Evolutionary conservation across 140 eudicot species (phyloP).

Genomic region (Erigeron philadelphicus): DNA sequence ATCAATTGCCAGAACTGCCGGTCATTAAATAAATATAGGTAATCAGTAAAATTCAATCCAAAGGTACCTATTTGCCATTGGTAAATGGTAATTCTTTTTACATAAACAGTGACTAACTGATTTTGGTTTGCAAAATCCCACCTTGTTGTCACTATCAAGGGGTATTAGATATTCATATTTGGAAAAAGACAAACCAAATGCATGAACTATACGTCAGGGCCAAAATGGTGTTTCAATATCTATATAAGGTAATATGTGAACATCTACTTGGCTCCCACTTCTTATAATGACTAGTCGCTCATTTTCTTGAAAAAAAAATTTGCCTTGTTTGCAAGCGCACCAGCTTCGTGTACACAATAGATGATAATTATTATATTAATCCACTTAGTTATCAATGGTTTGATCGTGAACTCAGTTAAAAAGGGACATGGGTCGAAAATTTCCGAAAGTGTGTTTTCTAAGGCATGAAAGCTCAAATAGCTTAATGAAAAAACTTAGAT

Average conservation of each 20-base stretch:
- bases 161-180: background rate
- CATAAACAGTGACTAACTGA: background rate
- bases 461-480: background rate
- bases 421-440: background rate
- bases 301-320: background rate
- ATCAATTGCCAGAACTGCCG: conserved; percentile 68
- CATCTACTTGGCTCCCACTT: background rate
- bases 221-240: too few species aligned
- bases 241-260: background rate
- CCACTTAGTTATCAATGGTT: background rate
- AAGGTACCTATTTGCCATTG: background rate
- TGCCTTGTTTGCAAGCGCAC: background rate
- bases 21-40: background rate
- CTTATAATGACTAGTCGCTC: background rate
- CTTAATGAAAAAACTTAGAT: too few species aligned
- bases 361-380: background rate
- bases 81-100: background rate
- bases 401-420: background rate
- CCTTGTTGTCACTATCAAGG: background rate
- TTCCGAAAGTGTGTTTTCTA: background rate
- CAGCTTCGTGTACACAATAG: background rate
- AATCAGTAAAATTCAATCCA: conserved; percentile 8
- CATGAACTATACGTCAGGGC: too few species aligned
- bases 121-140: conserved; percentile 1
- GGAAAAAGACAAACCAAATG: background rate